Evolutionary conservation across 306 rosid species (phyloP).

Genomic region (Betula pendula): DNA sequence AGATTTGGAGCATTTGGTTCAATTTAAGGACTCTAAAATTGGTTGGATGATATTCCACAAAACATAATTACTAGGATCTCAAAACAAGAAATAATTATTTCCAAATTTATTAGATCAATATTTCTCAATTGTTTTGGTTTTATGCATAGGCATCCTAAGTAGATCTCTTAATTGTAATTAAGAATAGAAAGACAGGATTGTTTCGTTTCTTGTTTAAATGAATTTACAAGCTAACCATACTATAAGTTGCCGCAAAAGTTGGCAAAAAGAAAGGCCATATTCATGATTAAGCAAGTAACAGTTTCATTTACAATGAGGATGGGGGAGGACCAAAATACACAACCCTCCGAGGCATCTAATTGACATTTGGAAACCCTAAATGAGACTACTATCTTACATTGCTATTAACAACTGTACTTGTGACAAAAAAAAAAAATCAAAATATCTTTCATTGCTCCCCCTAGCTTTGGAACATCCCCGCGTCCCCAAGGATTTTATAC

Average conservation of each 20-base stretch:
- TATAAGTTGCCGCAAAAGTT: not conserved
- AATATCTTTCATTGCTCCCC: not conserved
- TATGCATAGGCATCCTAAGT: no score
- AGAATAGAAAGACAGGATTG: no score
- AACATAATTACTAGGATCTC: no score
- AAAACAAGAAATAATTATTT: no score
- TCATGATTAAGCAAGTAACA: slow-evolving; percentile 16
- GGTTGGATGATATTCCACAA: no score
- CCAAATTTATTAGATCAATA: no score
- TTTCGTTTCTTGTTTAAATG: no score
- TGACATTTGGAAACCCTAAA: not conserved
- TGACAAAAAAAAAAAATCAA: not conserved
- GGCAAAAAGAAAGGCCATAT: slow-evolving; percentile 4
- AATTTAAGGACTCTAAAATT: no score
- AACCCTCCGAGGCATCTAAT: slow-evolving; percentile 22
- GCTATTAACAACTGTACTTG: slow-evolving; percentile 12
- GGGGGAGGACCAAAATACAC: slow-evolving; percentile 42
- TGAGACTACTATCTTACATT: not conserved
- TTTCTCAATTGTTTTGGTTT: no score
- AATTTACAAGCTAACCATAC: no score
- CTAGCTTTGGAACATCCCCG: not conserved
- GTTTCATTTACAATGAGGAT: slow-evolving; percentile 38
- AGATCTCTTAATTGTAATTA: no score
- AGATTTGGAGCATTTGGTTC: no score
- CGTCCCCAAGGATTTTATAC: not conserved